Base-by-base conservation (phyloP, 2,329 filamentous ascomycete genomes). In the Colletotrichum sp. region DNA sequence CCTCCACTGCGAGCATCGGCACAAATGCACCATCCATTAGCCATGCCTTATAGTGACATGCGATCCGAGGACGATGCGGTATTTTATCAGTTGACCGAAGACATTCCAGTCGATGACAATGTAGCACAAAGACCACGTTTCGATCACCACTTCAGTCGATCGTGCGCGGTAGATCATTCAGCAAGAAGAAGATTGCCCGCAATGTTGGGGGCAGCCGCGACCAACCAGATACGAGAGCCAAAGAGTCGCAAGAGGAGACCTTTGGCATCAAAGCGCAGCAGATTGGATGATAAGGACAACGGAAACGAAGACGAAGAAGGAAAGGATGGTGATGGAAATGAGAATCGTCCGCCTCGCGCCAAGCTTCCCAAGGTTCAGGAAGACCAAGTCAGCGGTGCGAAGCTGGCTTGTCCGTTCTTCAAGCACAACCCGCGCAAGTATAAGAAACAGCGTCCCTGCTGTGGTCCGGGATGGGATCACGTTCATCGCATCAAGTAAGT, bases 401-500 rank as follows among this genome's bases (percentile, higher is more conserved):
- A 76, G 36, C 34, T 85, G 39, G 85, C 85, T 6, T 87, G 85
- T 68, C 85, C 85, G 0, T 87, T 83, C 70, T 85, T 81, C 79
- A 86, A 86, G 75, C 82, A 84, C 63, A 83, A 85, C 66, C 83
- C 83, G 0, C 78, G 80, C 9, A 81, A 81, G 25, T 86, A 85
- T 71, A 81, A 80, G 52, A 80, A 81, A 30, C 79, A 81, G n/a
- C 79, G 83, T 3, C 82, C 82, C 0, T 87, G 85, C 76, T 82
- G 83, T 16, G 82, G 83, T 0, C 84, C 83, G 1, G 83, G 84
- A 2, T 86, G 84, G 81, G 83, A 82, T 2, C 84, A 81, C 8
- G 83, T 86, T 1, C 84, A 86, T 68, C 81, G 85, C 1, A 82
- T 86, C 79, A 87, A 87, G 80, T 84, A 73, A 44, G 80, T 13